Percentiles rank a stretch among this genome's conserved stretches.
Conservation (phyloP, 2,329 filamentous ascomycete species). For the Parascedosporium putredinis region DNA sequence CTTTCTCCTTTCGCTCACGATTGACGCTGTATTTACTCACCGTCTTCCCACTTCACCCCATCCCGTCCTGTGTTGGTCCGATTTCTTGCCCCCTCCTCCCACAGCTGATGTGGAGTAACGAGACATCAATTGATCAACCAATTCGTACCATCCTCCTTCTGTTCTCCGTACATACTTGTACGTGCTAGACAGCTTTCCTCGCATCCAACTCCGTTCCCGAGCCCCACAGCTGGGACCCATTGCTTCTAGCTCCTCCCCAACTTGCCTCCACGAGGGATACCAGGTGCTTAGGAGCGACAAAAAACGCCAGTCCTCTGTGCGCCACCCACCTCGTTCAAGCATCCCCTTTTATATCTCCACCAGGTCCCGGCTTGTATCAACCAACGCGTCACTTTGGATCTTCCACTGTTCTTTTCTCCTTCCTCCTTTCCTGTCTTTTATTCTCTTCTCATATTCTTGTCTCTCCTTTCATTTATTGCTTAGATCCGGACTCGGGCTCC, state of each 20-base stretch:
- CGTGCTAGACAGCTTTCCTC: too few species aligned
- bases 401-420: not conserved
- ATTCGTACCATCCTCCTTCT: not conserved
- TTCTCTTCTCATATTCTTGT: not conserved
- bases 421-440: not conserved
- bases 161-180: not conserved
- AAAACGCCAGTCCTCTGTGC: not conserved
- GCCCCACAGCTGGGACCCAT: not conserved
- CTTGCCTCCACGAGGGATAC: too few species aligned
- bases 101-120: too few species aligned
- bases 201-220: not conserved
- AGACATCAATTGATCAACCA: not conserved
- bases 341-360: slow-evolving; percentile 1
- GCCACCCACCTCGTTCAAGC: not conserved
- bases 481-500: not conserved
- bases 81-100: too few species aligned
- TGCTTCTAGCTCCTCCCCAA: not conserved
- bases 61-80: too few species aligned
- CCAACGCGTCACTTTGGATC: not conserved
- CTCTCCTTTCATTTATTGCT: not conserved
- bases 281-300: not conserved
- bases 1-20: too few species aligned
- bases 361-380: not conserved
- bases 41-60: too few species aligned
- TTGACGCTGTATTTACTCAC: too few species aligned